phyloP scores from a whole-genome alignment of 495 filamentous ascomycete species.

The Talaromyces trachyspermus region DNA sequence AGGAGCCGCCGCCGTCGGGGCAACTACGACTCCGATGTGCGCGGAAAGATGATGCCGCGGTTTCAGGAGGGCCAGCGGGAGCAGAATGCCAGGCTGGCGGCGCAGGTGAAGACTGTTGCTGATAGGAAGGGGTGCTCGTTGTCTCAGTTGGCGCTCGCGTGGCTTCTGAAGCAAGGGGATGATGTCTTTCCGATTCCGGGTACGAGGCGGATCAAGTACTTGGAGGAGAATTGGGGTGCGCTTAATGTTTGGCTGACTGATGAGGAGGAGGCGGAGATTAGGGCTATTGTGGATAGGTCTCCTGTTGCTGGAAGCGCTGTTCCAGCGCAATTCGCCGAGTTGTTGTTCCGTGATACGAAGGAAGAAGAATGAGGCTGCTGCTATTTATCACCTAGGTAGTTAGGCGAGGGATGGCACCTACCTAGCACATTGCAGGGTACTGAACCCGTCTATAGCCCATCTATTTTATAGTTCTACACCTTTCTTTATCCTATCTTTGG shows the following conservation, averaged over 20 bases:
- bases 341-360: background rate
- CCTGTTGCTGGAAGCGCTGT: background rate
- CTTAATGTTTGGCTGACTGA: conserved; percentile 36
- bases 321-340: background rate
- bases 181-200: conserved; percentile 53
- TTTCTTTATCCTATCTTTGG: too few relatives aligned
- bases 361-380: background rate
- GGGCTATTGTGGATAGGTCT: background rate
- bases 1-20: too few relatives aligned
- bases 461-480: too few relatives aligned
- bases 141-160: conserved; percentile 43
- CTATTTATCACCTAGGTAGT: too few relatives aligned
- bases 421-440: too few relatives aligned
- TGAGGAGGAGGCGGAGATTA: conserved; percentile 42
- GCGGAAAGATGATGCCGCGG: conserved; percentile 30
- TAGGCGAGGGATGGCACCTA: too few relatives aligned
- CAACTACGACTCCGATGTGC: conserved; percentile 16
- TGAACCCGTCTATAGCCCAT: too few relatives aligned
- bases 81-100: conserved; percentile 38
- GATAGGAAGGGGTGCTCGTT: conserved; percentile 37
- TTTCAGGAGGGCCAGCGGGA: conserved; percentile 43
- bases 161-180: conserved; percentile 44
- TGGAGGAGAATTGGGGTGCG: conserved; percentile 51
- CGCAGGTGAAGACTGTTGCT: conserved; percentile 33
- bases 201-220: conserved; percentile 45